Conservation (phyloP, 805 yeast species). For the Ogataea paradorogensis region DNA sequence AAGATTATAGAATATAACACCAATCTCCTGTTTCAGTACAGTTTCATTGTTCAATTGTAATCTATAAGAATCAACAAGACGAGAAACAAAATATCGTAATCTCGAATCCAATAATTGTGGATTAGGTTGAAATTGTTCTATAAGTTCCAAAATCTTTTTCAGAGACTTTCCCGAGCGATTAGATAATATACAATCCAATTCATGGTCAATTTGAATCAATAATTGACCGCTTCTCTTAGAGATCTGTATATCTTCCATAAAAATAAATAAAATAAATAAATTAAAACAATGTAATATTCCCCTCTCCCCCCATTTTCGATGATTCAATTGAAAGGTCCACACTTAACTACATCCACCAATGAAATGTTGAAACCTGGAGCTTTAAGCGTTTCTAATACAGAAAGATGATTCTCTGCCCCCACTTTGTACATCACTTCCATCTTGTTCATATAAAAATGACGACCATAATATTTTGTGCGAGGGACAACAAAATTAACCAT, state of each 20-base stretch:
- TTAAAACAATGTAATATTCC: not conserved
- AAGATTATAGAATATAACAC: constrained; percentile 52
- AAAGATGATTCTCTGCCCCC: not conserved
- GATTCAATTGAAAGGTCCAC: too few relatives aligned
- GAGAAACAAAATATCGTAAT: constrained; percentile 35
- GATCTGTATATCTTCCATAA: constrained; percentile 9
- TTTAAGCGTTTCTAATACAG: not conserved
- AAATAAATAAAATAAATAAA: constrained; percentile 3
- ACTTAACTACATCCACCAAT: not conserved
- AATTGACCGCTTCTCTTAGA: constrained; percentile 2
- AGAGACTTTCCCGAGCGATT: not conserved
- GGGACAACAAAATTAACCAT: constrained; percentile 9
- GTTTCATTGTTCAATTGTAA: not conserved
- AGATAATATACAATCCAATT: not conserved
- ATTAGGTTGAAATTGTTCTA: constrained; percentile 51
- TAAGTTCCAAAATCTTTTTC: constrained; percentile 20
- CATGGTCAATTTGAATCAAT: constrained; percentile 6
- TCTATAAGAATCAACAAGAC: constrained; percentile 30
- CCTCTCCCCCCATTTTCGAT: too few relatives aligned
- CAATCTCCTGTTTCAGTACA: constrained; percentile 12
- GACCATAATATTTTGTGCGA: constrained; percentile 14
- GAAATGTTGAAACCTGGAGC: not conserved
- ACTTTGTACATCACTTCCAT: not conserved
- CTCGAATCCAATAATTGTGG: constrained; percentile 50
- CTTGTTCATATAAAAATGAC: not conserved